These are phyloP conservation scores for Ceratocystis lukuohia DNA, from an alignment of 2,329 filamentous ascomycete species.

Conservation along the genomic window DNA sequence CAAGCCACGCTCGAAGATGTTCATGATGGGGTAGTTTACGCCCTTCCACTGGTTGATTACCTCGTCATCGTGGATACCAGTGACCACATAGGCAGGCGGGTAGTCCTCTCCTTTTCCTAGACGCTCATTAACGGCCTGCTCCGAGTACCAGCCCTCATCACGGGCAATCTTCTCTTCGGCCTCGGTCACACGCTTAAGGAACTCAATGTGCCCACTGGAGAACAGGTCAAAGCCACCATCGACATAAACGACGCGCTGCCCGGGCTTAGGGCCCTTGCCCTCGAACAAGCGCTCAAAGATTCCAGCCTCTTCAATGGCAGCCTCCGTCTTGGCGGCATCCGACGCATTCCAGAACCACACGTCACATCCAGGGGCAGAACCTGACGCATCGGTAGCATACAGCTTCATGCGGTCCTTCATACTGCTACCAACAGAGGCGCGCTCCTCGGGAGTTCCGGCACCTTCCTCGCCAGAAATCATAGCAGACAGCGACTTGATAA, in stretches of 20 bases:
- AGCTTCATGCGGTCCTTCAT: constrained; percentile 68
- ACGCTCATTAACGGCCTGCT: constrained; percentile 50
- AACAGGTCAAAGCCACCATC: constrained; percentile 96
- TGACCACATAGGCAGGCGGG: constrained; percentile 72
- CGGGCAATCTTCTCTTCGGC: constrained; percentile 57
- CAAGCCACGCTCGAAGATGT: constrained; percentile 88
- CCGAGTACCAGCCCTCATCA: constrained; percentile 59
- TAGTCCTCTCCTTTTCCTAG: constrained; percentile 59
- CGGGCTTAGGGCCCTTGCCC: constrained; percentile 57
- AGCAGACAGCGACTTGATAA: constrained; percentile 66
- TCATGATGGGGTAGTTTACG: constrained; percentile 99
- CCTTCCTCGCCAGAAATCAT: constrained; percentile 60
- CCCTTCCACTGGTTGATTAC: constrained; percentile 97
- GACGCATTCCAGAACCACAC: constrained; percentile 72
- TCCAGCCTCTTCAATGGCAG: constrained; percentile 43
- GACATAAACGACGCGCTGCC: constrained; percentile 82
- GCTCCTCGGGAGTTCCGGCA: constrained; percentile 54
- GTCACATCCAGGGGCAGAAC: constrained; percentile 61
- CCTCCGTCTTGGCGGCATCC: constrained; percentile 32
- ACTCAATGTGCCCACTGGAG: constrained; percentile 93
- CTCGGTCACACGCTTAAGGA: constrained; percentile 63
- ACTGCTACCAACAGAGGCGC: constrained; percentile 45
- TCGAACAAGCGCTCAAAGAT: constrained; percentile 54
- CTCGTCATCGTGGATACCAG: constrained; percentile 84
- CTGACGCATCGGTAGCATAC: constrained; percentile 79